phyloP scores from a whole-genome alignment of 345 rosid species.

The Lumnitzera racemosa region DNA sequence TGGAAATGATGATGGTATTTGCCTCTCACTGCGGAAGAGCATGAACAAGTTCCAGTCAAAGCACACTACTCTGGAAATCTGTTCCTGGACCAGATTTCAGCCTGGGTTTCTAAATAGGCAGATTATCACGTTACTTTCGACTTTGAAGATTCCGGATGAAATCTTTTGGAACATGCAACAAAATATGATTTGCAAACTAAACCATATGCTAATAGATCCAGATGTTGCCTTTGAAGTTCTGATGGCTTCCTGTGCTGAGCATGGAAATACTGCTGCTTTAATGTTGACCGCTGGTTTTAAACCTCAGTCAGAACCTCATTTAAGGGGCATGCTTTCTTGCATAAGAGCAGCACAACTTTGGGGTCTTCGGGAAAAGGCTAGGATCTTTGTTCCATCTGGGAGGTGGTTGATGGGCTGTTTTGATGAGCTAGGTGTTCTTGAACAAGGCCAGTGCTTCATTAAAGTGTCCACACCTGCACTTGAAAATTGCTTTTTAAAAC shows the following conservation, averaged over 20 bases:
- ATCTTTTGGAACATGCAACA: constrained; percentile 72
- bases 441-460: constrained; percentile 83
- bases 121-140: constrained; percentile 67
- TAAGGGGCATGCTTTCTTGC: constrained; percentile 77
- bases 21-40: constrained; percentile 59
- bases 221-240: constrained; percentile 83
- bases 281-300: constrained; percentile 90
- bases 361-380: constrained; percentile 79
- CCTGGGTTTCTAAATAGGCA: constrained; percentile 92
- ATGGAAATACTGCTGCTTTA: constrained; percentile 71
- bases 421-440: constrained; percentile 77
- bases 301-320: constrained; percentile 73
- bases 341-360: constrained; percentile 80
- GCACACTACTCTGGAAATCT: constrained; percentile 71
- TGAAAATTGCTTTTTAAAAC: constrained; percentile 66
- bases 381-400: constrained; percentile 72
- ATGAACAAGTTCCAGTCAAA: constrained; percentile 65
- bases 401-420: constrained; percentile 97
- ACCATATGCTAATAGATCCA: constrained; percentile 53
- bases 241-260: constrained; percentile 68
- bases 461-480: constrained; percentile 72
- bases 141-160: constrained; percentile 56
- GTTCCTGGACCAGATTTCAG: constrained; percentile 90
- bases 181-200: constrained; percentile 49
- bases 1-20: constrained; percentile 42